Evolutionary conservation across 2,329 filamentous ascomycete species (phyloP), one percentile per base, ranked within the genome.

Genomic region (Penicillium sp.): DNA sequence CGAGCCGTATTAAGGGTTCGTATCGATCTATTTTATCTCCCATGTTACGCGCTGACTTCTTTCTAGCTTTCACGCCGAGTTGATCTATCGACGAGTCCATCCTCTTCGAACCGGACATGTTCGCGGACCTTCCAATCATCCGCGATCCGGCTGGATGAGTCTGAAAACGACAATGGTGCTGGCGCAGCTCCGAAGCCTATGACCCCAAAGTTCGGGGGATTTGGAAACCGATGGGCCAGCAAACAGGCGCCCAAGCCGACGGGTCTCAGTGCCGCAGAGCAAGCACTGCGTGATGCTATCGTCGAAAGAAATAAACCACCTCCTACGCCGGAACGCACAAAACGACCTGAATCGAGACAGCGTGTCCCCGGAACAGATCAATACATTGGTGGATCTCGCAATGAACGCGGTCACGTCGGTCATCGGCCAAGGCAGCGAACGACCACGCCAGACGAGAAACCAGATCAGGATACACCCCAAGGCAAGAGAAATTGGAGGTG

Each of bases 71-170:
- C 70, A 49, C 71, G 70, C 56, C 66, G 67, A 56, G 57, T 74
- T 63, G 73, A 74, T 60, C 65, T 73, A 62, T 67, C 69, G 61
- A 64, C 69, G 51, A 63, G 66, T 42, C 51, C 62, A 54, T 49
- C 60, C 48, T 53, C 58, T 29, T 45, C 62, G 47, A 50, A 49
- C 39, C 55, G 56, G 43, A 36, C 59, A 33, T 61, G 65, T 49
- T 64, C 66, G 52, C 70, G 73, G 49, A 57, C 61, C 6, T 74
- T 76, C 54, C 69, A 63, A 42, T 66, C 69, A 10, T 71, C 67
- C 34, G 50, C 62, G 24, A 49, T 53, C 26, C 55, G 48, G 38
- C 53, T 57, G 16, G 62, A 68, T 41, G 60, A 65, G 10, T 54
- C 59, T 23, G 53, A 59, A 12, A 50, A 56, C 42, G 57, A 59